Percentiles rank a stretch among this genome's conserved stretches.
These are phyloP conservation scores for Voacanga thouarsii DNA, from an alignment of 257 asterid genomes.

Conservation along the genomic window DNA sequence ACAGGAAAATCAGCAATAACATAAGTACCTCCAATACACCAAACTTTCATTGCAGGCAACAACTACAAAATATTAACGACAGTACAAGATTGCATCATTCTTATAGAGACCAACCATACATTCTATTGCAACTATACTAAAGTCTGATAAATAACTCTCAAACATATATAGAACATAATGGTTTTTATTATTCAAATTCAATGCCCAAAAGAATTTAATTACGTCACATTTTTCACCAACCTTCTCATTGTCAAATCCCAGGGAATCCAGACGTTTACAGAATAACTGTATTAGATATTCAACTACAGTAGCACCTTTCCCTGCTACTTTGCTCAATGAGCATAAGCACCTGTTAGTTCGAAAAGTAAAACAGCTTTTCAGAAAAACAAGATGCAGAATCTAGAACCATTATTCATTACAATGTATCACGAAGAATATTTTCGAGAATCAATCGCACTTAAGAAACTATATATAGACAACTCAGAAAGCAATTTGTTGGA, in stretches of 20 bases:
- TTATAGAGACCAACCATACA: background rate
- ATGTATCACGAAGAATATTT: background rate
- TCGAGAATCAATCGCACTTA: background rate
- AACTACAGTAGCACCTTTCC: conserved; percentile 70
- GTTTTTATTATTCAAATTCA: background rate
- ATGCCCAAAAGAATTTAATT: background rate
- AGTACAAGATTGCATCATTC: background rate
- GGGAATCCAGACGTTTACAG: conserved; percentile 70
- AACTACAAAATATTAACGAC: background rate
- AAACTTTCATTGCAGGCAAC: background rate
- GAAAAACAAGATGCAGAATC: conserved; percentile 9
- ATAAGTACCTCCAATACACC: background rate
- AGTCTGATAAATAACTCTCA: background rate
- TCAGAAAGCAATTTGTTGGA: background rate
- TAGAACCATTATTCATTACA: background rate
- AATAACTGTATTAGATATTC: conserved; percentile 84
- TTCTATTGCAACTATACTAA: background rate
- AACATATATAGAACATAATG: background rate
- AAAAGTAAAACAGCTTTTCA: conserved; percentile 20
- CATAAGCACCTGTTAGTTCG: conserved; percentile 82
- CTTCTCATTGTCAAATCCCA: conserved; percentile 84
- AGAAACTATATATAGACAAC: background rate
- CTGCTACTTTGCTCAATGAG: conserved; percentile 79
- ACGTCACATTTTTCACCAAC: conserved; percentile 32
- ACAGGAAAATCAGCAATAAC: conserved; percentile 15